phyloP scores from a whole-genome alignment of 177 flowering plant genomes.

The Vitis hybrid region DNA sequence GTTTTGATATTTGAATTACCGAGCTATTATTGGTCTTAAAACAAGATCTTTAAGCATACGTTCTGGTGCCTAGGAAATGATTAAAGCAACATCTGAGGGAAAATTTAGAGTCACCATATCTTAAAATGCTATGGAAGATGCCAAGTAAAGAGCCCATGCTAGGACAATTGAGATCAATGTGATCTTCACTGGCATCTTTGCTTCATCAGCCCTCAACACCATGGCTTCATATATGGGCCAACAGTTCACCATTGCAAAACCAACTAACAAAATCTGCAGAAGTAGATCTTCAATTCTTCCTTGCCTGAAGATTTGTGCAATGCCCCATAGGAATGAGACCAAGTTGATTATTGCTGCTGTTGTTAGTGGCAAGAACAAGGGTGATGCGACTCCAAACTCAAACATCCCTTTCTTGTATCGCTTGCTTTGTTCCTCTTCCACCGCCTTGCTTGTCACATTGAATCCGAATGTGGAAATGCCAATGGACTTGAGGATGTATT shows the following conservation, averaged over 20 bases:
- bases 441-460: constrained; percentile 29
- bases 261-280: not conserved
- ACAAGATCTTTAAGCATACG: too few species aligned
- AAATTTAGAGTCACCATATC: too few species aligned
- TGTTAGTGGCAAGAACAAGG: constrained; percentile 1
- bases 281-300: not conserved
- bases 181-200: not conserved
- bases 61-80: too few species aligned
- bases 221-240: not conserved
- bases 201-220: not conserved
- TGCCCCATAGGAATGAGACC: not conserved
- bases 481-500: constrained; percentile 13
- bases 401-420: not conserved
- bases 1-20: too few species aligned
- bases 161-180: too few species aligned
- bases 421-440: constrained; percentile 18
- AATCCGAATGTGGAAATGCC: constrained; percentile 24
- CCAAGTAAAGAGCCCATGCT: too few species aligned
- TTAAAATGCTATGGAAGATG: too few species aligned
- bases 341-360: not conserved
- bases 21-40: too few species aligned
- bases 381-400: not conserved
- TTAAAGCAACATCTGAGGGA: too few species aligned
- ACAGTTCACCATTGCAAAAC: not conserved
- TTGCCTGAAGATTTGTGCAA: not conserved